Base-by-base conservation (phyloP, 768 basidiomycete genomes). In the Phanerochaete sordida region DNA sequence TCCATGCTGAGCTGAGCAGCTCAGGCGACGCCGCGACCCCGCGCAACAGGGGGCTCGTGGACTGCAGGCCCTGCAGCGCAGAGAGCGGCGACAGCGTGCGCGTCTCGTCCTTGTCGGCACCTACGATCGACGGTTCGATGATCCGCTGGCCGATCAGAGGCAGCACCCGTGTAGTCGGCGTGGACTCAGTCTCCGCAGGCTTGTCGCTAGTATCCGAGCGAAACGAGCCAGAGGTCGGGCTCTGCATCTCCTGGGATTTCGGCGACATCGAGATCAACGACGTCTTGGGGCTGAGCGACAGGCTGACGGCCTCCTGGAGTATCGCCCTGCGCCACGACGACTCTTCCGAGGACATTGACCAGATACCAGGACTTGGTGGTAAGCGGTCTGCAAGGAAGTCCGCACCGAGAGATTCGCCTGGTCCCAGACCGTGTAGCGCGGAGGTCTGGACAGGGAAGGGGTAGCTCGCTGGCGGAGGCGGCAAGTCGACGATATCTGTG, bases 401-500 rank as follows among this genome's bases (percentile, higher is more conserved):
- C 31, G 90, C 90, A 58, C 88, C 87, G 7, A 91, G 75, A 27
- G 89, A 90, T 50, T 90, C 88, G 61, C 84, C 79, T 44, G 90
- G 88, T 46, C 88, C 86, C 66, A 92, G 73, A 16, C 86, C 90
- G 66, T 86, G 84, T 52, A 87, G 66, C 16, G 86, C 87, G 57
- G 90, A 90, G 26, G 90, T 82, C 68, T 91, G 90, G 39, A 88
- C 82, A 7, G 87, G 83, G 65, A 92, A 87, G 1, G 86, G 86
- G 68, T 89, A 90, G 35, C 77, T 78, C 37, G 85, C 76, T 35
- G 87, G 84, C 7, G 84, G 87, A 5, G 80, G 85, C 0, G 91
- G 91, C 33, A 93, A 69, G 68, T 93, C 91, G 35, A 93, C 91
- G 26, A 81, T 82, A 66, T 93, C 92, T 26, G 91, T 93, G 12